Percentiles rank a stretch among this genome's conserved stretches.
Conservation (phyloP, 345 rosid species). For the Citrus hindsii region DNA sequence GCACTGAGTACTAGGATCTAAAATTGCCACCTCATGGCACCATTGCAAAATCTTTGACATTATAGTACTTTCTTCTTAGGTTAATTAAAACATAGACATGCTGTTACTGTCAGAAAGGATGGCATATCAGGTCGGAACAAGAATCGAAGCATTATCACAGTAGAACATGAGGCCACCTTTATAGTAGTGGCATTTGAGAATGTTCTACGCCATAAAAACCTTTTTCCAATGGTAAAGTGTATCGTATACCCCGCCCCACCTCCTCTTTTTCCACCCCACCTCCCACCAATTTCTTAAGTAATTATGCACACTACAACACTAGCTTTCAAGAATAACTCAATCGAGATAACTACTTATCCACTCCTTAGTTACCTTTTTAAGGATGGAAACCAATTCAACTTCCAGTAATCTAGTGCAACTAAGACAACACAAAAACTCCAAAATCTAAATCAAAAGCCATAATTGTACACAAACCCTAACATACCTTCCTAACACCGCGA, state of each 20-base stretch:
- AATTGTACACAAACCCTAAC: background rate
- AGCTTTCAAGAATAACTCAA: background rate
- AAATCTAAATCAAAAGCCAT: background rate
- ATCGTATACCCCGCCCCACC: too few relatives aligned
- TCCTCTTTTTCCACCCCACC: too few relatives aligned
- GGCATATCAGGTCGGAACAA: too few relatives aligned
- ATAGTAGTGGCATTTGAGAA: background rate
- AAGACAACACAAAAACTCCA: background rate
- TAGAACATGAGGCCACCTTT: too few relatives aligned
- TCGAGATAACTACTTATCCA: background rate
- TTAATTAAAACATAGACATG: too few relatives aligned
- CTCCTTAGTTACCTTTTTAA: background rate
- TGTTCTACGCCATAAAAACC: background rate
- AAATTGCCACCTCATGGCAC: background rate
- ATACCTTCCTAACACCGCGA: conserved; percentile 23
- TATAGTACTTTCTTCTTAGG: too few relatives aligned
- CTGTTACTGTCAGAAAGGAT: too few relatives aligned
- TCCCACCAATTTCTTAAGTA: too few relatives aligned
- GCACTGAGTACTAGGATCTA: background rate
- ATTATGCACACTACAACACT: background rate
- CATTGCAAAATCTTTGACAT: background rate
- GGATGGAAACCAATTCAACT: background rate
- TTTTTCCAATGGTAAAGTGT: background rate
- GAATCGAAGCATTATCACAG: too few relatives aligned
- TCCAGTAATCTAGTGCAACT: background rate